Evolutionary conservation across 1,284 basidiomycete species (phyloP), one percentile per base, ranked within the genome.

Genomic region (Ustilago vetiveriae): DNA sequence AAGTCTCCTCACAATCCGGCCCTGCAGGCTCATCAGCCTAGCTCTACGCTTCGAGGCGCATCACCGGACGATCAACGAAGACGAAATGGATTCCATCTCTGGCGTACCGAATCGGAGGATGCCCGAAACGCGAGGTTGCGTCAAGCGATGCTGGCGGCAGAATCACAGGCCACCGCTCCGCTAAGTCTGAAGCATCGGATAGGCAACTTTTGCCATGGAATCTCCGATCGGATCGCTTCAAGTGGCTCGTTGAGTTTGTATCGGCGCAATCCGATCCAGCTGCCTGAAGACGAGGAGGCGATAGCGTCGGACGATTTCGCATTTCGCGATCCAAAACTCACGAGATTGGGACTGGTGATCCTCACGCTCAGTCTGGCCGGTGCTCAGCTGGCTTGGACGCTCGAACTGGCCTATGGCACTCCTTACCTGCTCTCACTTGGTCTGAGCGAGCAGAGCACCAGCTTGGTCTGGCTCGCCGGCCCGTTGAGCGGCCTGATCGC

Each of bases 391-490:
- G 89, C 91, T 2, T 94, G 92, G 92, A 92, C 91, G 0, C 88
- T 94, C 7, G 92, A 94, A 78, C 87, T 94, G 7, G 74, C 74
- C 22, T 66, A 95, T 79, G 94, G 94, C 27, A 97, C 94, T 2
- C 94, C 95, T 0, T 97, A 96, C 82, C 85, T 98, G 38, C 86
- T 96, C 11, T 87, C 86, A 14, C 88, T 98, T 11, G 95, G 95
- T 9, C 86, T 98, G 26, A 90, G 92, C 2, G 94, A 95, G 80
- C 88, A 92, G 76, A 85, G 92, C 24, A 97, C 96, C 5, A 91
- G 92, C 53, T 86, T 97, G 14, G 95, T 98, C 26, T 98, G 95
- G 95, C 87, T 98, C 39, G 95, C 95, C 26, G 96, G 94, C 6
- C 93, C 93, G 0, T 83, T 98, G 58, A 92, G 91, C 54, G 95